A percentile compares a stretch with the other conserved stretches of the same genome.
These are phyloP conservation scores for Populus pruinosa DNA, from an alignment of 345 rosid genomes.

Conservation along the genomic window DNA sequence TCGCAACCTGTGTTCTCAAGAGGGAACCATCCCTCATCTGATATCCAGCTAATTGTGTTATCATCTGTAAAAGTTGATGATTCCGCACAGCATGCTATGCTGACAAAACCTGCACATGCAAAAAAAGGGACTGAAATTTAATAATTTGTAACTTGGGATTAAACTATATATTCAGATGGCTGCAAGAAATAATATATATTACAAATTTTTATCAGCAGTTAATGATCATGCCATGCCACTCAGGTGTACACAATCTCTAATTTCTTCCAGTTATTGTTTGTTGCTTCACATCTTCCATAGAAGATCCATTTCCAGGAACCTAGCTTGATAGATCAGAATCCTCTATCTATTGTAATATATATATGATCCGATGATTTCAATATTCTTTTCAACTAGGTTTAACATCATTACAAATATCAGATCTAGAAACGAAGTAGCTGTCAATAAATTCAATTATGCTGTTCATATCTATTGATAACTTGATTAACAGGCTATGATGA, in stretches of 20 bases:
- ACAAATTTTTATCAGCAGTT: not conserved
- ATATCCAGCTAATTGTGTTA: conserved; percentile 29
- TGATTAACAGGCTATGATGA: too few relatives aligned
- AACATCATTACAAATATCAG: not conserved
- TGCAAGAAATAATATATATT: not conserved
- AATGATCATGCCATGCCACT: not conserved
- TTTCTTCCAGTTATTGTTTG: not conserved
- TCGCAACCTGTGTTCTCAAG: conserved; percentile 24
- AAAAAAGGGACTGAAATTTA: too few relatives aligned
- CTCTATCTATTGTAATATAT: not conserved
- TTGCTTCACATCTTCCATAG: not conserved
- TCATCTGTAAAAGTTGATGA: conserved; percentile 20
- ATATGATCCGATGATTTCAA: not conserved
- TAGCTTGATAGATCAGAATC: not conserved
- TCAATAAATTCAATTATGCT: too few relatives aligned
- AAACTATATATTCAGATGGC: not conserved
- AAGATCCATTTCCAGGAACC: not conserved
- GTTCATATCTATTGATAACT: too few relatives aligned
- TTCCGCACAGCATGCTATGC: conserved; percentile 55
- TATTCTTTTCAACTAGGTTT: not conserved
- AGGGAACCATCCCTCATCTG: conserved; percentile 42
- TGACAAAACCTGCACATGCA: conserved; percentile 42
- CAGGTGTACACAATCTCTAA: not conserved
- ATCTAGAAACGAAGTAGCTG: too few relatives aligned
- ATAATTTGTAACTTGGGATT: not conserved